phyloP scores from a whole-genome alignment of 768 basidiomycete species.

The Naganishia friedmannii region DNA sequence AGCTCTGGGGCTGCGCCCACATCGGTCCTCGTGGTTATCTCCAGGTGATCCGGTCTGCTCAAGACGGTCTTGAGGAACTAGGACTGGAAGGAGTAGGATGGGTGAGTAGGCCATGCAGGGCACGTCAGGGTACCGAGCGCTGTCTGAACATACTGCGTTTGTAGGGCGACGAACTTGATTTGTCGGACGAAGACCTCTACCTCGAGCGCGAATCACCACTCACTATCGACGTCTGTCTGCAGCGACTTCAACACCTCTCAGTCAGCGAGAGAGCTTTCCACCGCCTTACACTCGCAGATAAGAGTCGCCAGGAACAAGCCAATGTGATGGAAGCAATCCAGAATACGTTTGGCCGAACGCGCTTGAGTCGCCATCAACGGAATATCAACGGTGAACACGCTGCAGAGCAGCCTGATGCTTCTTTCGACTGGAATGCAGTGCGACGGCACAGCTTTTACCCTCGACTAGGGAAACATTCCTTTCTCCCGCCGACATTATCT shows the following conservation, averaged over 20 bases:
- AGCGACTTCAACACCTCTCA: slow-evolving; percentile 13
- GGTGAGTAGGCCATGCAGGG: background rate
- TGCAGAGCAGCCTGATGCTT: background rate
- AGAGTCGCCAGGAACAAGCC: slow-evolving; percentile 28
- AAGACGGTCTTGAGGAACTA: slow-evolving; percentile 23
- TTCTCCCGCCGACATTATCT: slow-evolving; percentile 8
- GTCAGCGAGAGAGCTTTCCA: slow-evolving; percentile 16
- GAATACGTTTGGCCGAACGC: background rate
- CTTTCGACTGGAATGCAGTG: slow-evolving; percentile 4
- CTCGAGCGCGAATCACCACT: slow-evolving; percentile 30
- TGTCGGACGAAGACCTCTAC: slow-evolving; percentile 23
- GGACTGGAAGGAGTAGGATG: slow-evolving; percentile 22
- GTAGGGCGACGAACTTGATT: slow-evolving; percentile 23
- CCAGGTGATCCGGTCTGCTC: slow-evolving; percentile 17
- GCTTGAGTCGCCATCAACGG: background rate
- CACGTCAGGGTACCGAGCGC: background rate
- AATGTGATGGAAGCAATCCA: slow-evolving; percentile 6
- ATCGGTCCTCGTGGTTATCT: slow-evolving; percentile 24
- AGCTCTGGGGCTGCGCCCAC: slow-evolving; percentile 27
- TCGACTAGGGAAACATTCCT: slow-evolving; percentile 6
- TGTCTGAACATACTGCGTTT: background rate
- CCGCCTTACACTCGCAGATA: slow-evolving; percentile 25
- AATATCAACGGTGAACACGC: background rate
- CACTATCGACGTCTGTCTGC: slow-evolving; percentile 17
- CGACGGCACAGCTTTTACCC: slow-evolving; percentile 11